Conservation (phyloP, 169 alveolate species). For the Cryptosporidium canis region DNA sequence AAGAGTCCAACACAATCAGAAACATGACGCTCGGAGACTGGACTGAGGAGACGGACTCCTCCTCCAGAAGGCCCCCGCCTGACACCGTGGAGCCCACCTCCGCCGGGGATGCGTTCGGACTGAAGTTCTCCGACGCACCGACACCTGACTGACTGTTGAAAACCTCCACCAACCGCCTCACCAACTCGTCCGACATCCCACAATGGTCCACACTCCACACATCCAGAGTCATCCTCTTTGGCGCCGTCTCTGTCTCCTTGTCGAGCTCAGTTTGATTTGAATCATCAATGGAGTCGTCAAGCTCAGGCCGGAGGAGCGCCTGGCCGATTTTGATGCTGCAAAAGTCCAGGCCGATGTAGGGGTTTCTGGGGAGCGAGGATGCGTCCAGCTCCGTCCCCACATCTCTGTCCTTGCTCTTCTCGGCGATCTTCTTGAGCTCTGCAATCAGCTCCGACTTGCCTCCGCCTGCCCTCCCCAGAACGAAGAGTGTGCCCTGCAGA, state of each 20-base stretch:
- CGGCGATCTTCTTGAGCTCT: slow-evolving; percentile 39
- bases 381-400: not conserved
- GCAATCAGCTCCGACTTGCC: slow-evolving; percentile 41
- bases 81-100: not conserved
- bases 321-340: not conserved
- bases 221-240: slow-evolving; percentile 9
- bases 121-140: not conserved
- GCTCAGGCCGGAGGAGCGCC: not conserved
- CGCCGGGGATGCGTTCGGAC: not conserved
- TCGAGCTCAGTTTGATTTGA: not conserved
- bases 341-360: slow-evolving; percentile 49
- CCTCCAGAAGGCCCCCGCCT: not conserved
- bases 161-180: slow-evolving; percentile 32
- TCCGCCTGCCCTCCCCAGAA: slow-evolving; percentile 33
- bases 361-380: not conserved
- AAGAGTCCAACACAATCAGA: slow-evolving; percentile 45
- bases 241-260: not conserved
- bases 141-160: slow-evolving; percentile 10
- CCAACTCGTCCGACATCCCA: slow-evolving; percentile 52
- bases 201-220: slow-evolving; percentile 67
- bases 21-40: slow-evolving; percentile 54
- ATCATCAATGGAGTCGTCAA: not conserved
- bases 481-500: slow-evolving; percentile 63
- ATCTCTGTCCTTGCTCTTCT: slow-evolving; percentile 9
- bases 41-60: not conserved